Base-by-base conservation (phyloP, 1,139 yeast species). In the Nakaseomyces glabratus region DNA sequence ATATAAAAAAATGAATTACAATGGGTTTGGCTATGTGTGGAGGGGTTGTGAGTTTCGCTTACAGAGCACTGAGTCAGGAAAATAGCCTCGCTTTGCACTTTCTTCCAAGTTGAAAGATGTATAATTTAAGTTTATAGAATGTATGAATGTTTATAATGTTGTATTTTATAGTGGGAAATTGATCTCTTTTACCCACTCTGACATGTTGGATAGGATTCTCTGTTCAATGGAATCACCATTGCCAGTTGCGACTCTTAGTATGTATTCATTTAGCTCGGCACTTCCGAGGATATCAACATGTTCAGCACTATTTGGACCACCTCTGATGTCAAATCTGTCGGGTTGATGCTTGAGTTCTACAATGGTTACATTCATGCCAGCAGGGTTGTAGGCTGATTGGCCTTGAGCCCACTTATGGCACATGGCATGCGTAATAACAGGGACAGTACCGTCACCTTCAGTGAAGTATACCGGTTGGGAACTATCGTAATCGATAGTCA, bases 301-400 rank as follows among this genome's bases (percentile, higher is more conserved):
- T 51, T 90, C 98, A 0, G 98, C 96, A 1, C 97, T 90, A 54
- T 82, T 82, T 15, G 96, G 94, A 4, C 98, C 98, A 14, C 98
- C 98, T 46, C 98, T 71, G 34, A 90, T 81, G 61, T 93, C 98
- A 53, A 81, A 85, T 47, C 84, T 65, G 52, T 84, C 95, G 0
- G 98, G 98, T 53, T 86, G 94, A 52, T 90, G 95, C 49, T 73
- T 72, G 65, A 90, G 81, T 57, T 90, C 98, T 6, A 90, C 95
- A 30, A 86, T 68, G 19, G 75, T 85, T 17, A 88, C 93, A 15
- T 66, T 52, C 3, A 75, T 61, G 18, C 71, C 69, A 1, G 82
- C 93, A 1, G 98, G 98, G 55, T 90, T 90, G 64, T 72, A 88
- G 40, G 81, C 68, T 28, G 82, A 76, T 24, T 58, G 61, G 1